Evolutionary conservation across 1,284 basidiomycete genomes (phyloP).

Genomic region (Chalciporus sp.): DNA sequence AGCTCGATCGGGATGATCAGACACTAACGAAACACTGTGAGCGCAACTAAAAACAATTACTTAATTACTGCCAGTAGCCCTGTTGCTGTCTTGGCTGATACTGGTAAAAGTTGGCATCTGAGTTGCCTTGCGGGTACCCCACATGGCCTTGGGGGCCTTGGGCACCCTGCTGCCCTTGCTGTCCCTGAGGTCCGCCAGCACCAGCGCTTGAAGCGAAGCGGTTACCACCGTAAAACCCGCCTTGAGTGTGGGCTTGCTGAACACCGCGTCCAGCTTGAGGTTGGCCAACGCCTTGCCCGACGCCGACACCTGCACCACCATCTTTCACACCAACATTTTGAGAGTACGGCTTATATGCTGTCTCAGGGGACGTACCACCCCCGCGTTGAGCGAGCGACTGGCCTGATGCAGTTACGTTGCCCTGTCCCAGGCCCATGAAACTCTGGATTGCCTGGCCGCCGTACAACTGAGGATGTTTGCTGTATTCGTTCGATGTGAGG

Average conservation of each 20-base stretch:
- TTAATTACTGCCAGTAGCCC: conserved; percentile 67
- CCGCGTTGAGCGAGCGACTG: conserved; percentile 49
- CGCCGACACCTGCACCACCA: conserved; percentile 48
- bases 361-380: conserved; percentile 63
- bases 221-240: conserved; percentile 62
- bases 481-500: conserved; percentile 60
- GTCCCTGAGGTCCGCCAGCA: conserved; percentile 43
- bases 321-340: conserved; percentile 57
- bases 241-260: conserved; percentile 48
- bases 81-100: conserved; percentile 69
- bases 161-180: conserved; percentile 46
- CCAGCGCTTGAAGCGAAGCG: conserved; percentile 55
- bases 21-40: conserved; percentile 8
- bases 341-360: conserved; percentile 73
- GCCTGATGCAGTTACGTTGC: conserved; percentile 44
- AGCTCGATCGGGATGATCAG: conserved; percentile 5
- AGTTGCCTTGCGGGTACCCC: conserved; percentile 56
- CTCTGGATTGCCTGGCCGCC: conserved; percentile 65
- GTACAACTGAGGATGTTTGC: conserved; percentile 62
- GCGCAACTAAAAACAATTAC: conserved; percentile 16
- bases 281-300: conserved; percentile 43
- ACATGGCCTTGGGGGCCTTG: conserved; percentile 66
- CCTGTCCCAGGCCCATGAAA: conserved; percentile 67
- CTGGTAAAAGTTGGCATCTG: conserved; percentile 66
- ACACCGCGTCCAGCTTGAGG: conserved; percentile 49